Base-by-base conservation (phyloP, 345 rosid genomes). In the Carallia pectinifolia region DNA sequence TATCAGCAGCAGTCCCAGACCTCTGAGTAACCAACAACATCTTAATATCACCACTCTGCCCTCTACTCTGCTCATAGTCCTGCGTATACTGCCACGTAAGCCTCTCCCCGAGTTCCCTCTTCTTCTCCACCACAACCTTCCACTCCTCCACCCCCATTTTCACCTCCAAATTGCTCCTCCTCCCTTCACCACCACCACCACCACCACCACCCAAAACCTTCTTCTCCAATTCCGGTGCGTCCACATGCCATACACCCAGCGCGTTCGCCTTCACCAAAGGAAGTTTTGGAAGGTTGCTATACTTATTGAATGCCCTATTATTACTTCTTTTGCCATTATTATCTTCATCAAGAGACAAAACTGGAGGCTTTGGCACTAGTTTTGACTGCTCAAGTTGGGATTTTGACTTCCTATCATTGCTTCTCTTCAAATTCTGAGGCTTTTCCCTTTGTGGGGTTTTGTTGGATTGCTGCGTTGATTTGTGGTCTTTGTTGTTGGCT, bases 1-100 rank as follows among this genome's bases (percentile, higher is more conserved):
- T 92, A 82, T 95, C 99, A 60, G 96, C 83, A 2, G 88, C 97
- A 16, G 99, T 95, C 62, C 99, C 98, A 5, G 99, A 87, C 84
- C 93, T 85, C 76, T 92, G 98, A 3, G 96, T 90, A n/a, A 93
- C 85, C 19, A 76, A 68, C 13, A 92, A 76, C 98, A 89, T 90
- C 83, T 92, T 95, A 82, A 92, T 87, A 60, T 92, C 98, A 61
- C 93, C 93, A 47, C 71, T 82, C 66, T 86, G 85, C 68, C 97
- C 98, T 76, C 89, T 82, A 1, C 90, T 82, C 0, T 77, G 66
- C 33, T 83, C 89, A 52, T 86, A 95, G 34, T 95, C 99, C 66
- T 77, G 77, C 0, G 77, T 79, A 69, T 85, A 95, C 79, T 92
- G 97, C 87, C 88, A 84, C 83, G 92, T 75, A 84, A 95, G 66